Evolutionary conservation across 1,139 yeast species (phyloP).

Genomic region (Hyphopichia buzzinii): DNA sequence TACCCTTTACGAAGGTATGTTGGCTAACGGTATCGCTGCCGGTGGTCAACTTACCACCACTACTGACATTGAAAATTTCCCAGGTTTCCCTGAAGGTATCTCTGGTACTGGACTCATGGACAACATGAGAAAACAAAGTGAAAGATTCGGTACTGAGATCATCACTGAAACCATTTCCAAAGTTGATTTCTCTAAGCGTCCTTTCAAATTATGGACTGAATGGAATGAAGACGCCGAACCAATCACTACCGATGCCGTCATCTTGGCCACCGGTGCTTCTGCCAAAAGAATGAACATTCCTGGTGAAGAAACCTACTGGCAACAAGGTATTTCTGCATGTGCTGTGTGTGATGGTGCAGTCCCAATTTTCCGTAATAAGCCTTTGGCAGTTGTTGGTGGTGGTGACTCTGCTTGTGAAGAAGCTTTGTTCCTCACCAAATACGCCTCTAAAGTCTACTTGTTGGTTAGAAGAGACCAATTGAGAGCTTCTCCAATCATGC

Average conservation of each 20-base stretch:
- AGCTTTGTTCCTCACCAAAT: conserved; percentile 92
- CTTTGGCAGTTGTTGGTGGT: conserved; percentile 96
- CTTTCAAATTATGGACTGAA: conserved; percentile 97
- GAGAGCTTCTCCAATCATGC: conserved; percentile 96
- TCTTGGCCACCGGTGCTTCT: conserved; percentile 95
- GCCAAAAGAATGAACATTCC: conserved; percentile 93
- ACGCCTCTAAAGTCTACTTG: conserved; percentile 91
- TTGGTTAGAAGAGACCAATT: conserved; percentile 91
- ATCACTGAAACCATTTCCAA: conserved; percentile 93
- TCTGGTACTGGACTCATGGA: conserved; percentile 89
- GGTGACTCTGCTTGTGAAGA: conserved; percentile 99
- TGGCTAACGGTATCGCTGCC: conserved; percentile 97
- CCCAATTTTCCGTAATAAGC: conserved; percentile 96
- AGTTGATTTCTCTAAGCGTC: conserved; percentile 80
- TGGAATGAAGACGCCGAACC: conserved; percentile 88
- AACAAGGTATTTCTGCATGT: conserved; percentile 97
- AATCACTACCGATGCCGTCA: conserved; percentile 86
- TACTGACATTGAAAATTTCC: conserved; percentile 96
- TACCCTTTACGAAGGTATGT: conserved; percentile 88
- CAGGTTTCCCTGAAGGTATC: conserved; percentile 96
- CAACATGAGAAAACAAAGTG: conserved; percentile 85
- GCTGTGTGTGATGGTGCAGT: conserved; percentile 99
- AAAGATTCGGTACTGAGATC: conserved; percentile 85
- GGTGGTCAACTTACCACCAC: conserved; percentile 99
- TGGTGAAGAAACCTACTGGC: conserved; percentile 98